Evolutionary conservation across 192 early-diverging fungal genomes (phyloP).

Genomic region (Linnemannia elongata): DNA sequence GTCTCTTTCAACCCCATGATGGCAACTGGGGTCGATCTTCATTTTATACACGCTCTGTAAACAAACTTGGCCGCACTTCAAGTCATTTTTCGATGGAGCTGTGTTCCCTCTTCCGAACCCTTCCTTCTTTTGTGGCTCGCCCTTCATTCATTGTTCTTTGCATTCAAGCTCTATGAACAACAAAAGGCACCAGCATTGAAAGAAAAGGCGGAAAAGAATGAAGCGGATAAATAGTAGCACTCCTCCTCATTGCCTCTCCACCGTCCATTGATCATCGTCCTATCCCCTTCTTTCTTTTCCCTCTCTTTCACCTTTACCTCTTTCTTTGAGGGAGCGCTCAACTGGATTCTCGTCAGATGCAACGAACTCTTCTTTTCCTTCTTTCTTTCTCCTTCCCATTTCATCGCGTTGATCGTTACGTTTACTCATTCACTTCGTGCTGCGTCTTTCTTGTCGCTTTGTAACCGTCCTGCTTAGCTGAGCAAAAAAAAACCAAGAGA

Average conservation of each 20-base stretch:
- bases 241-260: background rate
- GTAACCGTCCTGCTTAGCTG: background rate
- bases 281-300: background rate
- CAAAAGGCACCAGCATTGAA: too few relatives aligned
- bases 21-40: background rate
- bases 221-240: background rate
- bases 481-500: background rate
- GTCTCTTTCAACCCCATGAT: background rate
- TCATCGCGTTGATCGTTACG: background rate
- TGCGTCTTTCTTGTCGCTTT: background rate
- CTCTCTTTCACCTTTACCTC: background rate
- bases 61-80: background rate
- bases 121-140: background rate
- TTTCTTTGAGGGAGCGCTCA: background rate
- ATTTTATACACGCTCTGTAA: too few relatives aligned
- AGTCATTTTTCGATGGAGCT: slow-evolving; percentile 2
- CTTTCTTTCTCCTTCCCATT: background rate
- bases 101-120: background rate
- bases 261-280: background rate
- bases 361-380: background rate
- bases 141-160: background rate
- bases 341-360: background rate
- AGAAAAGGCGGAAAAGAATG: background rate
- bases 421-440: background rate
- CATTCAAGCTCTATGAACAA: background rate